Evolutionary conservation across 148 eudicot genomes (phyloP).

Genomic region (Vaccinium vitisidaea): DNA sequence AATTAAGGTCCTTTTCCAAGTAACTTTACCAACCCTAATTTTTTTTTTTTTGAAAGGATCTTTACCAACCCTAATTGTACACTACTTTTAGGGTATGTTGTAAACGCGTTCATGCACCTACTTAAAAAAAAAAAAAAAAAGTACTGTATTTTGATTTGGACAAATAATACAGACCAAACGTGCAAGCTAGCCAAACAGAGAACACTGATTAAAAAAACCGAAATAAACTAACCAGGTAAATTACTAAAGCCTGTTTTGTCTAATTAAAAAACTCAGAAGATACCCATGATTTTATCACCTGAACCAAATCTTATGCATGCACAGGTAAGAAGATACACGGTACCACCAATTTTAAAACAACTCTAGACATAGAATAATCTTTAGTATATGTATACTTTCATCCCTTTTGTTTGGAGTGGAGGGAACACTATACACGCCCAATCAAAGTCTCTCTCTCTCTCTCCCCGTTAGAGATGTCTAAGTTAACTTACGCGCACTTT

Average conservation of each 20-base stretch:
- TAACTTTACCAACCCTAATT: neutral
- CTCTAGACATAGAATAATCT: neutral
- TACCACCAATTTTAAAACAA: slow-evolving; percentile 33
- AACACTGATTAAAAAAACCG: neutral
- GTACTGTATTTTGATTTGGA: neutral
- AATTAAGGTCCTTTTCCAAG: neutral
- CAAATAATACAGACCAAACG: slow-evolving; percentile 11
- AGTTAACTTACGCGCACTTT: too few relatives aligned
- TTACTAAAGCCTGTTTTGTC: neutral
- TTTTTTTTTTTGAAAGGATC: too few relatives aligned
- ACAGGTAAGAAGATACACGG: slow-evolving; percentile 50
- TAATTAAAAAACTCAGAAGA: slow-evolving; percentile 11
- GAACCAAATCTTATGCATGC: slow-evolving; percentile 56
- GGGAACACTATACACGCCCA: slow-evolving; percentile 54
- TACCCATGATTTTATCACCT: slow-evolving; percentile 59
- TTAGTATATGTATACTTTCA: slow-evolving; percentile 24
- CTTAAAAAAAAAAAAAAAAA: neutral
- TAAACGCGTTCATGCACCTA: neutral
- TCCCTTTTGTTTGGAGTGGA: slow-evolving; percentile 57
- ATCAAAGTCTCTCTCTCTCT: slow-evolving; percentile 17
- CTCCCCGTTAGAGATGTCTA: too few relatives aligned
- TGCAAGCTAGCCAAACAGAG: neutral
- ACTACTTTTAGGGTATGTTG: neutral
- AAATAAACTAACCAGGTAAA: neutral
- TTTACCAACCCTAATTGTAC: neutral